phyloP scores from a whole-genome alignment of 257 asterid genomes.

The Nicotiana undulata region DNA sequence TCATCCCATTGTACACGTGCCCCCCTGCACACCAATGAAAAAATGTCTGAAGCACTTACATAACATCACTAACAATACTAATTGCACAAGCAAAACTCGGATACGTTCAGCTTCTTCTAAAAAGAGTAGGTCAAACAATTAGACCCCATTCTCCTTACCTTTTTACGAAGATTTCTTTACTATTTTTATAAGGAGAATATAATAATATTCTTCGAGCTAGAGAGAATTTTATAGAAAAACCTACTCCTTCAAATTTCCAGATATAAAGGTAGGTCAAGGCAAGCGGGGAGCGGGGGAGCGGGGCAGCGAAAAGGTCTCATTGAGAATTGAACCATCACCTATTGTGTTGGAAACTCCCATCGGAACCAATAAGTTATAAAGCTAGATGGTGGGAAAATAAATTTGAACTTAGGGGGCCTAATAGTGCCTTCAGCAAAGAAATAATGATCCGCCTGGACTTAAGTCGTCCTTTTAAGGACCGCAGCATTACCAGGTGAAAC shows the following conservation, averaged over 20 bases:
- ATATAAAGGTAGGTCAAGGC: not conserved
- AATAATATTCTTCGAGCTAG: not conserved
- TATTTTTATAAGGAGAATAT: not conserved
- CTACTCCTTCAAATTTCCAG: not conserved
- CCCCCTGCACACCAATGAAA: conserved; percentile 37
- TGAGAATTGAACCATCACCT: not conserved
- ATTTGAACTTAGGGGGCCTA: not conserved
- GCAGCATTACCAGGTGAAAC: not conserved
- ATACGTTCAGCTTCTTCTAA: not conserved
- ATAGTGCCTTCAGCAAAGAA: not conserved
- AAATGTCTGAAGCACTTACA: not conserved
- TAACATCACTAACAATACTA: not conserved
- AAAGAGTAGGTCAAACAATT: not conserved
- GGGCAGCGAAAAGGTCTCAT: not conserved
- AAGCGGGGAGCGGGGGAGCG: no score
- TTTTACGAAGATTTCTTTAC: not conserved
- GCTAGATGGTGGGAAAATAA: not conserved
- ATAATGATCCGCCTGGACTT: not conserved
- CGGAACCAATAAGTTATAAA: not conserved
- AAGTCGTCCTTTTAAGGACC: not conserved
- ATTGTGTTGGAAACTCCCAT: not conserved
- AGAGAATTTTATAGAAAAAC: not conserved
- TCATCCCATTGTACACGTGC: conserved; percentile 78
- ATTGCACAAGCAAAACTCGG: not conserved
- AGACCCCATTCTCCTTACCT: not conserved